Conservation (phyloP, 176 grass and related monocot genomes). For the Zizania latifolia region DNA sequence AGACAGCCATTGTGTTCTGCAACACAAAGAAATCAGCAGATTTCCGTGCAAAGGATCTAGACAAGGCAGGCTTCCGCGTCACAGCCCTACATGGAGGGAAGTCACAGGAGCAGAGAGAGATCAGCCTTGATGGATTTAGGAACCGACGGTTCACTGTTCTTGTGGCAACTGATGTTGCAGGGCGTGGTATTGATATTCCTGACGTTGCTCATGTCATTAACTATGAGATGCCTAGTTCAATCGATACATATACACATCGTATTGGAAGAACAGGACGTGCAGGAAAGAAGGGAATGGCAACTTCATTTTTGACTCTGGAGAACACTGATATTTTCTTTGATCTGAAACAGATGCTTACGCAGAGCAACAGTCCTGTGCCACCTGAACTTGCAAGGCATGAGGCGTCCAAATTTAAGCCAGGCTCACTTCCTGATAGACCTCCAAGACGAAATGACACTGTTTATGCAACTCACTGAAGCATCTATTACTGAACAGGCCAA, state of each 20-base stretch:
- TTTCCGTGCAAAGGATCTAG: constrained; percentile 74
- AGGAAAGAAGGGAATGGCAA: constrained; percentile 85
- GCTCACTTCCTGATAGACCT: constrained; percentile 76
- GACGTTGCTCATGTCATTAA: constrained; percentile 98
- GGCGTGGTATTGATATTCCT: constrained; percentile 98
- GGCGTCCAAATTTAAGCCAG: constrained; percentile 90
- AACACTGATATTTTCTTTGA: constrained; percentile 91
- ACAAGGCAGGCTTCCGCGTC: constrained; percentile 78
- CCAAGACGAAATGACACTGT: constrained; percentile 83
- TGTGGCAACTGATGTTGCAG: constrained; percentile 92
- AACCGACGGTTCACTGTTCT: constrained; percentile 96
- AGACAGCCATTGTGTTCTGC: constrained; percentile 93
- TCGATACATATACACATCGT: constrained; percentile 93
- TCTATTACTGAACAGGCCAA: neutral
- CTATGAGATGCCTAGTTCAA: constrained; percentile 75
- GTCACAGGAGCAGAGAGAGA: constrained; percentile 95
- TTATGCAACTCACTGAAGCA: constrained; percentile 48
- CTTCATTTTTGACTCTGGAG: constrained; percentile 76
- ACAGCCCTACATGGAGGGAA: constrained; percentile 91
- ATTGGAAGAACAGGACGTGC: constrained; percentile 94
- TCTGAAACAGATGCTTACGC: constrained; percentile 95
- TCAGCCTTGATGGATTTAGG: constrained; percentile 89
- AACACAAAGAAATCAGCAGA: constrained; percentile 96
- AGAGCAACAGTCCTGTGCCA: constrained; percentile 88
- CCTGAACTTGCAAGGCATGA: constrained; percentile 96